Evolutionary conservation across 306 rosid species (phyloP).

Genomic region (Neltuma alba): DNA sequence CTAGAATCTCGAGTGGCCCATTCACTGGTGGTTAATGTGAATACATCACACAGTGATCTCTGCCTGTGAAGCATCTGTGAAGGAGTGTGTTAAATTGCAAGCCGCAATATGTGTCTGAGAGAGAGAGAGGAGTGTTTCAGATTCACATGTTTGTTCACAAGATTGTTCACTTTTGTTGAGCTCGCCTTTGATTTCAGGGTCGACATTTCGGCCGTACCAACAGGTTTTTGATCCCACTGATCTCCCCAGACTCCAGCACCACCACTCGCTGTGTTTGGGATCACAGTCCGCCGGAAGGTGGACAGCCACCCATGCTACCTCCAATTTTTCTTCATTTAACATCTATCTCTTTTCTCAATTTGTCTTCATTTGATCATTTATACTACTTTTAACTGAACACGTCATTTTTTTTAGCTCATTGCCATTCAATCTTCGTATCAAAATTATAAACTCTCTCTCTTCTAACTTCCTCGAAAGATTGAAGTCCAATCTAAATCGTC

Average conservation of each 20-base stretch:
- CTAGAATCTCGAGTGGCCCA: no score
- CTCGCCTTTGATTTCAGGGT: slow-evolving; percentile 42
- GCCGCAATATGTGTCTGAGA: not conserved
- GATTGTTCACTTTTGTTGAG: not conserved
- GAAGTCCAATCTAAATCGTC: not conserved
- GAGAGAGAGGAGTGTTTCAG: not conserved
- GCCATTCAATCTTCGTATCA: no score
- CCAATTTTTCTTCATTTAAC: not conserved
- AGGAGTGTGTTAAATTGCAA: not conserved
- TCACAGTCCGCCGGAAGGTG: no score
- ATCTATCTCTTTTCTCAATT: no score
- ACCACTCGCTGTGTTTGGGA: no score
- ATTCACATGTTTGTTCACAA: not conserved
- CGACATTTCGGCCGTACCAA: slow-evolving; percentile 35
- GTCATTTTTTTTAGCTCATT: not conserved
- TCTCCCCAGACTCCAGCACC: no score
- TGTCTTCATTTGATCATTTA: not conserved
- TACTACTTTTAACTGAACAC: not conserved
- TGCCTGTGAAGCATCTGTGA: not conserved
- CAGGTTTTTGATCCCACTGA: not conserved
- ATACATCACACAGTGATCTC: not conserved
- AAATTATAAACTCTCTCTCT: not conserved
- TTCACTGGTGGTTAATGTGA: no score
- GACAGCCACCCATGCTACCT: not conserved
- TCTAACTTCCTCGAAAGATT: not conserved